Evolutionary conservation across 2,329 filamentous ascomycete genomes (phyloP).

Genomic region (Seiridium unicorne): DNA sequence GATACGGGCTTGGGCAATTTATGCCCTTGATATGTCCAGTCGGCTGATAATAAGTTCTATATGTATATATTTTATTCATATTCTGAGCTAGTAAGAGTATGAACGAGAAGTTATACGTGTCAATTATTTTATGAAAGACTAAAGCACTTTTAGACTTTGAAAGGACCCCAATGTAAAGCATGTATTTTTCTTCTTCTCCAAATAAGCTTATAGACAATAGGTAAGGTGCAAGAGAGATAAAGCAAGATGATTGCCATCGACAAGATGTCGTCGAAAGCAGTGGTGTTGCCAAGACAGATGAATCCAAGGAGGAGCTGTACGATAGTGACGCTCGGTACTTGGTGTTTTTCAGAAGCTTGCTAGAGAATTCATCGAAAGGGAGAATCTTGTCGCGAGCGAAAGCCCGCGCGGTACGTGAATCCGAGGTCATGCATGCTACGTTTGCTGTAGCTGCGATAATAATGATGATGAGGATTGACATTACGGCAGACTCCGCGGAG

Average conservation of each 20-base stretch:
- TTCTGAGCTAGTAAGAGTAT: no score
- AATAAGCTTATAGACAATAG: slow-evolving; percentile 11
- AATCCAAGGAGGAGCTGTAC: slow-evolving; percentile 30
- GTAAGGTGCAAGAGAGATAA: slow-evolving; percentile 41
- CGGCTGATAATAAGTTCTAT: not conserved
- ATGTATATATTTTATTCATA: not conserved
- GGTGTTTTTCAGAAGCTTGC: slow-evolving; percentile 26
- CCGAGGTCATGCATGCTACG: slow-evolving; percentile 31
- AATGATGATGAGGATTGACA: slow-evolving; percentile 26
- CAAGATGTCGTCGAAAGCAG: slow-evolving; percentile 38
- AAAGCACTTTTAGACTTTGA: no score
- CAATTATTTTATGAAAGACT: no score
- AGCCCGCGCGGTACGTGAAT: slow-evolving; percentile 35
- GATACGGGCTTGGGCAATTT: not conserved
- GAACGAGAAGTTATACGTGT: no score
- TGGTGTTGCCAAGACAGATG: slow-evolving; percentile 40
- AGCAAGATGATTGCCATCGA: slow-evolving; percentile 41
- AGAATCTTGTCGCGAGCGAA: slow-evolving; percentile 36
- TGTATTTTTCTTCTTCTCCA: not conserved
- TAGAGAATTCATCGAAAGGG: slow-evolving; percentile 33
- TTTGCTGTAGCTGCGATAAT: slow-evolving; percentile 26
- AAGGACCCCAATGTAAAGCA: not conserved
- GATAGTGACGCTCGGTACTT: slow-evolving; percentile 31
- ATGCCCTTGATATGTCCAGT: not conserved
- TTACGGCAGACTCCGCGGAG: slow-evolving; percentile 19